phyloP scores from a whole-genome alignment of 331 rosid species.

The Phaseolus coccineus region DNA sequence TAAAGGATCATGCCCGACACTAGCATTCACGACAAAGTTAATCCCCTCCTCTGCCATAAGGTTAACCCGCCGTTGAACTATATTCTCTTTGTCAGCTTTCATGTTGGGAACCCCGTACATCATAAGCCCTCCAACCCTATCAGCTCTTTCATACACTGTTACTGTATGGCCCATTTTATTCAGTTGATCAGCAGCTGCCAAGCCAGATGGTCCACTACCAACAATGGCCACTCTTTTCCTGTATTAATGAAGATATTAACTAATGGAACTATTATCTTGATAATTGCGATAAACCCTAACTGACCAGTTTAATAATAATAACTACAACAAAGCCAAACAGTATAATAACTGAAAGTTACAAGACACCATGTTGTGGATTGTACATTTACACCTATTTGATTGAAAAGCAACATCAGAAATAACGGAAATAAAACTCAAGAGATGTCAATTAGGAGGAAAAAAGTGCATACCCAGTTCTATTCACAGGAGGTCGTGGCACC shows the following conservation, averaged over 20 bases:
- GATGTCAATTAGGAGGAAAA: background rate
- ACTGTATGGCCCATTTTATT: constrained; percentile 23
- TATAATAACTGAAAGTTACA: background rate
- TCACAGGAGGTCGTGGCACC: constrained; percentile 6
- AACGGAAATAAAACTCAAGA: background rate
- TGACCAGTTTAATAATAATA: background rate
- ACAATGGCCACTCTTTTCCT: constrained; percentile 27
- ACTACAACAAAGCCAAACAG: background rate
- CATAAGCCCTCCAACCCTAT: constrained; percentile 54
- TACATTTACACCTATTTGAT: constrained; percentile 10
- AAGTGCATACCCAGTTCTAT: constrained; percentile 9
- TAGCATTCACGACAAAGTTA: constrained; percentile 82
- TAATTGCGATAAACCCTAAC: background rate
- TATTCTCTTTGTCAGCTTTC: constrained; percentile 89
- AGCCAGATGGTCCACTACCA: constrained; percentile 22
- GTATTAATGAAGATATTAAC: background rate
- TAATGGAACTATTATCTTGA: background rate
- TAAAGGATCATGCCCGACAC: constrained; percentile 66
- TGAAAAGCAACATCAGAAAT: constrained; percentile 5
- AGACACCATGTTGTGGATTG: background rate
- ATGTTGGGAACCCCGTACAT: constrained; percentile 97
- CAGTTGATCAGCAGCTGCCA: constrained; percentile 31
- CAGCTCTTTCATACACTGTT: constrained; percentile 19
- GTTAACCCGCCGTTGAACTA: constrained; percentile 90
- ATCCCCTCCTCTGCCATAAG: constrained; percentile 93